Conservation (phyloP, 2,329 filamentous ascomycete species). For the Mycogone perniciosa region DNA sequence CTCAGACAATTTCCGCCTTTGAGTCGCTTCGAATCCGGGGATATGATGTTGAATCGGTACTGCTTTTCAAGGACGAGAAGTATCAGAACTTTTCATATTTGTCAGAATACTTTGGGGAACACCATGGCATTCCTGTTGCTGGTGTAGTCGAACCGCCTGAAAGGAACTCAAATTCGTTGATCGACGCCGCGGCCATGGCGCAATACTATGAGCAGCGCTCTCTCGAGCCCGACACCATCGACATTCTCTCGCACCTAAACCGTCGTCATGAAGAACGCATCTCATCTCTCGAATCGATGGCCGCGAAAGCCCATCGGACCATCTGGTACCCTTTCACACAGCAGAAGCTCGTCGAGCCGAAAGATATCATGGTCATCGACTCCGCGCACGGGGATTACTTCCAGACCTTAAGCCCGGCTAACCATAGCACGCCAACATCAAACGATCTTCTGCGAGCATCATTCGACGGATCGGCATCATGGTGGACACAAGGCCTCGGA, state of each 20-base stretch:
- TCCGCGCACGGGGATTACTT: constrained; percentile 76
- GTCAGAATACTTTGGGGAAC: constrained; percentile 56
- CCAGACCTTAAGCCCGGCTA: constrained; percentile 42
- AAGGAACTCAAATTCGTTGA: constrained; percentile 28
- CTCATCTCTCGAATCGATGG: constrained; percentile 53
- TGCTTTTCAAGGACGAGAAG: constrained; percentile 60
- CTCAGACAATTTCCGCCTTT: constrained; percentile 70
- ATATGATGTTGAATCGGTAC: constrained; percentile 65
- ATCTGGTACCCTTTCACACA: constrained; percentile 91
- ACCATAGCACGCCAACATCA: background rate
- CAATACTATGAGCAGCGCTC: constrained; percentile 55
- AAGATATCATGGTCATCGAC: constrained; percentile 68
- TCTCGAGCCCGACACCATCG: constrained; percentile 30
- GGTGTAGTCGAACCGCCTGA: constrained; percentile 55
- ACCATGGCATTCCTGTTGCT: constrained; percentile 50
- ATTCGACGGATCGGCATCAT: constrained; percentile 80
- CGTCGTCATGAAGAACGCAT: constrained; percentile 51
- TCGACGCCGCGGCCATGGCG: constrained; percentile 52
- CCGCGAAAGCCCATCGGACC: constrained; percentile 49
- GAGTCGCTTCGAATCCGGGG: constrained; percentile 73
- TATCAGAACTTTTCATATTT: constrained; percentile 67
- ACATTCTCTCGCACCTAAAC: constrained; percentile 46
- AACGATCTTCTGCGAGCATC: constrained; percentile 40
- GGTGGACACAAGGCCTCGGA: constrained; percentile 87
- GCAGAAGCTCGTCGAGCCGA: constrained; percentile 55